phyloP scores from a whole-genome alignment of 1,284 basidiomycete species.

The Farysia itapuensis region DNA sequence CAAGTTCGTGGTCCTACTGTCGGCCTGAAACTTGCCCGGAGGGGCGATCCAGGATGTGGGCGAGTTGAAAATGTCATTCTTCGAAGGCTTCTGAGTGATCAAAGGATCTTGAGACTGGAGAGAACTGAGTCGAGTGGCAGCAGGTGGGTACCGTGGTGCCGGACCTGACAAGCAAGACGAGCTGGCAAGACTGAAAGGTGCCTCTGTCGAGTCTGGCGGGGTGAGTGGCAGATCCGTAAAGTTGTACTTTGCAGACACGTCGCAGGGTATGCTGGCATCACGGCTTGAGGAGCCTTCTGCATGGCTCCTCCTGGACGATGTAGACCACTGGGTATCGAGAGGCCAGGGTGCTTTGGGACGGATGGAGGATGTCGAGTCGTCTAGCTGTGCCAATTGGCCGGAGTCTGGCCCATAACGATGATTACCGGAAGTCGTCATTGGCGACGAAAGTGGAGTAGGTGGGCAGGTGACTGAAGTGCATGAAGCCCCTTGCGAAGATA shows the following conservation, averaged over 20 bases:
- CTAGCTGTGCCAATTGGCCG: too few relatives aligned
- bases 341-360: conserved; percentile 23
- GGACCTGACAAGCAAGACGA: not conserved
- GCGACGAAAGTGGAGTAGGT: too few relatives aligned
- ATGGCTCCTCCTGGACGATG: conserved; percentile 3
- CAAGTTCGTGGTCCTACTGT: not conserved
- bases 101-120: not conserved
- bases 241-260: conserved; percentile 1
- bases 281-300: too few relatives aligned
- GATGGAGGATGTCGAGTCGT: conserved; percentile 1
- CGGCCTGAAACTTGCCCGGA: conserved; percentile 13
- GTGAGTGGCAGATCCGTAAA: conserved; percentile 20
- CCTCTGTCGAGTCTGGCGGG: conserved; percentile 21
- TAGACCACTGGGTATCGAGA: conserved; percentile 29
- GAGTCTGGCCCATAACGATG: too few relatives aligned
- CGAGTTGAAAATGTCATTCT: conserved; percentile 48
- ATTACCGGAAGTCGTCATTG: too few relatives aligned
- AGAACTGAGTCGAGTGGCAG: not conserved
- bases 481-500: too few relatives aligned
- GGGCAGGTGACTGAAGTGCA: too few relatives aligned
- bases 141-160: not conserved
- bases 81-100: conserved; percentile 11
- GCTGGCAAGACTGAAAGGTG: conserved; percentile 9
- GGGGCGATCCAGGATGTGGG: conserved; percentile 26
- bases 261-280: not conserved